Conservation (phyloP, 805 yeast genomes). For the Zygotorulaspora chibaensis region DNA sequence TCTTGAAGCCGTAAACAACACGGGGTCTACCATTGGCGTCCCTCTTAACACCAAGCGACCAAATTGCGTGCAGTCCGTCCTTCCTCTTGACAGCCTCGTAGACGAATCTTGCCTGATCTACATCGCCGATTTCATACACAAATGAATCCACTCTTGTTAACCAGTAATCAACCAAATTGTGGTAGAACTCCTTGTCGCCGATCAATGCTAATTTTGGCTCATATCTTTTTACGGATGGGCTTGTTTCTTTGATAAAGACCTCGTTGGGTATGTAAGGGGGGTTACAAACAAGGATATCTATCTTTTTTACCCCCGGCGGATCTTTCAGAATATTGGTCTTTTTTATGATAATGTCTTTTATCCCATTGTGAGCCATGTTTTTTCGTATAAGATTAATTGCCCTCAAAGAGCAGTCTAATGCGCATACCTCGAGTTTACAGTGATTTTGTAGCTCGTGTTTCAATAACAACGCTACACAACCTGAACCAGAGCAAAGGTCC, state of each 20-base stretch:
- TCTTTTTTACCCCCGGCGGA: constrained; percentile 3
- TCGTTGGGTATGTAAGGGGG: constrained; percentile 73
- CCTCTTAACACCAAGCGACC: constrained; percentile 46
- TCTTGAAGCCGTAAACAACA: constrained; percentile 61
- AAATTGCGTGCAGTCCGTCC: constrained; percentile 29
- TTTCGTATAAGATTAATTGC: constrained; percentile 45
- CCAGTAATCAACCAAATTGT: constrained; percentile 47
- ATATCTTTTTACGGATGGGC: constrained; percentile 57
- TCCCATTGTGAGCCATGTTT: constrained; percentile 6
- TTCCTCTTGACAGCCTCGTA: constrained; percentile 14
- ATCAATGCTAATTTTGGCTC: constrained; percentile 81
- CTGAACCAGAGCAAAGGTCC: constrained; percentile 86
- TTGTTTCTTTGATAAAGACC: constrained; percentile 41
- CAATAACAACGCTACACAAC: constrained; percentile 69
- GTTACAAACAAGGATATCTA: constrained; percentile 68
- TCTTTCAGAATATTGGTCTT: constrained; percentile 6
- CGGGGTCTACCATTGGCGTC: constrained; percentile 54
- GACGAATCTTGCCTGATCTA: constrained; percentile 49
- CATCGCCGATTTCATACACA: constrained; percentile 73
- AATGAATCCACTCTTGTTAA: constrained; percentile 46
- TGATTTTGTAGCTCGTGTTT: constrained; percentile 27
- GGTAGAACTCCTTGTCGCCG: constrained; percentile 72
- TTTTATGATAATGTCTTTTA: constrained; percentile 1
- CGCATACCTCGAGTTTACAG: constrained; percentile 33
- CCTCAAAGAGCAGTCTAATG: constrained; percentile 51